Evolutionary conservation across 805 yeast genomes (phyloP), one percentile per base, ranked within the genome.

Genomic region (Candida coleopterorum): DNA sequence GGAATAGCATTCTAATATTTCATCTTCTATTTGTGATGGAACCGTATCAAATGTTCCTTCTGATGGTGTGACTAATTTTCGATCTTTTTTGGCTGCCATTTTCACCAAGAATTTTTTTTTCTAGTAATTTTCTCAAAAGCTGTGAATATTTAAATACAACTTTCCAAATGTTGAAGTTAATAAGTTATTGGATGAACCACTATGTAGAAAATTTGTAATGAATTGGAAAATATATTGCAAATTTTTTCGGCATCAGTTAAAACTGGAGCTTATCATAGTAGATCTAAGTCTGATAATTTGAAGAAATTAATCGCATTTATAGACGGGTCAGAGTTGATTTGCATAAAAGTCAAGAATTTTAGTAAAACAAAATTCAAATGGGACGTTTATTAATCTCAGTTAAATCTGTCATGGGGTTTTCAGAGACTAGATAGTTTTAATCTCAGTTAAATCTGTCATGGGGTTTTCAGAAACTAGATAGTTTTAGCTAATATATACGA

Each of bases 151-250:
- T n/a, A n/a, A n/a, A n/a, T n/a, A n/a, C n/a, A n/a, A n/a, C n/a
- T n/a, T n/a, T n/a, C n/a, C 70, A 1, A 46, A 68, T 12, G 53
- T 57, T 1, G 68, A 59, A 35, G 57, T 64, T 38, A 47, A 50
- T 16, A 21, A 42, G 36, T 32, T 56, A 53, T 55, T 52, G 7
- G 46, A 40, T 38, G 62, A 40, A 51, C 55, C 16, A 65, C 72
- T 41, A 10, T 39, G 43, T 37, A 55, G 64, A 9, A 54, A 74
- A 1, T 57, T 65, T 24, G 55, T 75, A 64, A 69, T 42, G 81
- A 77, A 45, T 62, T 57, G 34, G 62, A 68, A 21, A 81, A 76
- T n/a, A n/a, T n/a, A n/a, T n/a, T n/a, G n/a, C n/a, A 47, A 7
- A 56, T 56, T 3, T 53, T 46, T 35, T 48, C 58, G 2, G 54